phyloP scores from a whole-genome alignment of 2,329 filamentous ascomycete species.

The Apiospora malaysiana region DNA sequence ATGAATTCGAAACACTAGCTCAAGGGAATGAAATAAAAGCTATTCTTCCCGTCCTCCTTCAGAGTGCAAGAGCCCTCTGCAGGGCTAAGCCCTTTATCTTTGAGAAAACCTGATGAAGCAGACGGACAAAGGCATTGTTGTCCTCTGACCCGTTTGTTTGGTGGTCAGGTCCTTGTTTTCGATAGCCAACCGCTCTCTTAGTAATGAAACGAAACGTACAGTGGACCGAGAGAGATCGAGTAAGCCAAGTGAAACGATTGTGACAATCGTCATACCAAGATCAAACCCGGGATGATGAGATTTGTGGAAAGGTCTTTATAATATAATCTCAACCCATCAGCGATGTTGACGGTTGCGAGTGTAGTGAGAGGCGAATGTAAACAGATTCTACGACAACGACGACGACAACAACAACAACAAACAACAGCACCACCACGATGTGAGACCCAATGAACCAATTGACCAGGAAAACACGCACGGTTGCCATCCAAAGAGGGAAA shows the following conservation, averaged over 20 bases:
- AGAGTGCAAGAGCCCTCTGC: neutral
- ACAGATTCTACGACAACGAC: neutral
- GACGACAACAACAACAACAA: neutral
- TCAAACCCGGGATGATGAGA: neutral
- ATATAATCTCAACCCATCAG: neutral
- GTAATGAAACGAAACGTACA: neutral
- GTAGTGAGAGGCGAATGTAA: neutral
- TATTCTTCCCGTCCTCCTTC: neutral
- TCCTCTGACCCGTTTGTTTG: neutral
- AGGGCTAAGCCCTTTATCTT: neutral
- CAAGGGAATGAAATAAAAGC: neutral
- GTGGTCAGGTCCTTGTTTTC: neutral
- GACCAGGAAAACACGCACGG: neutral
- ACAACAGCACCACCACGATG: neutral
- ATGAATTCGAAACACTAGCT: conserved; percentile 11
- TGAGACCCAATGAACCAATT: neutral
- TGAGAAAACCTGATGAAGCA: neutral
- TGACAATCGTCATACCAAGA: neutral
- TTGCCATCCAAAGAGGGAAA: neutral
- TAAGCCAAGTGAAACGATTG: neutral
- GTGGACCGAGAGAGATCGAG: neutral
- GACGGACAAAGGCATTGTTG: conserved; percentile 20
- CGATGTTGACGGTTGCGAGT: neutral
- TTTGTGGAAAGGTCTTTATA: neutral
- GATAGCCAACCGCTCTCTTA: conserved; percentile 1